phyloP scores from a whole-genome alignment of 2,329 filamentous ascomycete genomes.

The Tolypocladium capitatum region DNA sequence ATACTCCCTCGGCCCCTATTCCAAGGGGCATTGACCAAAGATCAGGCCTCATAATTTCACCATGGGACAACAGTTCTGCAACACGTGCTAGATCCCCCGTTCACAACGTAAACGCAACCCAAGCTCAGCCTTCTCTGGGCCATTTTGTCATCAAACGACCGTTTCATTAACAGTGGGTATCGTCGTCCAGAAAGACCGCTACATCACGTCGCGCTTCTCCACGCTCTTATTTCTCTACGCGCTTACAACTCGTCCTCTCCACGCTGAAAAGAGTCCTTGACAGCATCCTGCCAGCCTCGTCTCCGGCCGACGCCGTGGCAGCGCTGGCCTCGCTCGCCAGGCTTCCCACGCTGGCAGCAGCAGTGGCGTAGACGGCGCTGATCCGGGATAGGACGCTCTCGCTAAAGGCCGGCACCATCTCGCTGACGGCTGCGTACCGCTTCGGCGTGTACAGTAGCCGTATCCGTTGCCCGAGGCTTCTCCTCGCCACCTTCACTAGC shows the following conservation, averaged over 20 bases:
- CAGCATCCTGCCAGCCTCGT: constrained; percentile 26
- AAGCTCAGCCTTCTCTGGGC: background rate
- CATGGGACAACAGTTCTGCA: too few species aligned
- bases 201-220: background rate
- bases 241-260: constrained; percentile 29
- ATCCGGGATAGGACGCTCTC: constrained; percentile 67
- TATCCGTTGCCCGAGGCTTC: constrained; percentile 11
- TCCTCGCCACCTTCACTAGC: constrained; percentile 7
- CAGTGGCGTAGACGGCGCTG: constrained; percentile 58
- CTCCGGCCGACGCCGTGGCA: constrained; percentile 19
- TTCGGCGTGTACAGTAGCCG: constrained; percentile 33
- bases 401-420: constrained; percentile 63
- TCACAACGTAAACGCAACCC: background rate
- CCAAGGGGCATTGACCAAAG: too few species aligned
- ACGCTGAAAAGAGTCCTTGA: constrained; percentile 23
- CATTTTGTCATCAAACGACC: background rate
- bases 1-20: too few species aligned
- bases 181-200: constrained; percentile 1
- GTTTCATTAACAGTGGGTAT: background rate
- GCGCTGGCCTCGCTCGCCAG: constrained; percentile 20
- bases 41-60: too few species aligned
- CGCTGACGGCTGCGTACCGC: constrained; percentile 58
- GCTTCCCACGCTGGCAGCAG: constrained; percentile 39
- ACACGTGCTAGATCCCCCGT: too few species aligned
- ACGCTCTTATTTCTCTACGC: constrained; percentile 10